These are phyloP conservation scores for Sphagnum magellanicum DNA, from an alignment of 228 moss, liverwort and hornwort genomes.

Conservation along the genomic window DNA sequence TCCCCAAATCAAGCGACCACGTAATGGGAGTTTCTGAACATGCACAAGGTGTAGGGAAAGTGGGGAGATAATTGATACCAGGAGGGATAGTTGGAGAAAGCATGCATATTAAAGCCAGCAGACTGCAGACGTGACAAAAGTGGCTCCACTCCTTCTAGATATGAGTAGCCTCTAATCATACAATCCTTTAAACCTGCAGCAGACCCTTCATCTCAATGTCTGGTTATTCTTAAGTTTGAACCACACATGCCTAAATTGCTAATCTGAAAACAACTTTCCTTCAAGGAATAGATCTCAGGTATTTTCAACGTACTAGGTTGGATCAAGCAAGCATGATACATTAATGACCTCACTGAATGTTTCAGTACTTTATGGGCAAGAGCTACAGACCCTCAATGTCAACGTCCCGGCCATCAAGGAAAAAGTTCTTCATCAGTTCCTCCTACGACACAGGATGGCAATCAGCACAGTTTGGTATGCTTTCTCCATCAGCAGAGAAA, in stretches of 20 bases:
- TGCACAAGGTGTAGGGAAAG: background rate
- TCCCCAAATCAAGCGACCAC: slow-evolving; percentile 3
- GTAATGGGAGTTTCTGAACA: slow-evolving; percentile 1
- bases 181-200: slow-evolving; percentile 83
- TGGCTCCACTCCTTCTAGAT: slow-evolving; percentile 80
- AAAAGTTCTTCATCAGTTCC: slow-evolving; percentile 33
- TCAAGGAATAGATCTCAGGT: background rate
- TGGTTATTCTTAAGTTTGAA: background rate
- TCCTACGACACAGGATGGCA: slow-evolving; percentile 8
- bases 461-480: background rate
- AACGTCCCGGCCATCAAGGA: slow-evolving; percentile 49
- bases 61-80: slow-evolving; percentile 34
- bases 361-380: slow-evolving; percentile 1
- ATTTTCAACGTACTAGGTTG: background rate
- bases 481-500: background rate
- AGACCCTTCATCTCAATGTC: background rate
- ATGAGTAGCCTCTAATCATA: slow-evolving; percentile 75
- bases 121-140: slow-evolving; percentile 64
- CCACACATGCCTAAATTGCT: background rate
- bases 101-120: slow-evolving; percentile 72
- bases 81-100: slow-evolving; percentile 88
- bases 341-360: slow-evolving; percentile 1
- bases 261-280: background rate
- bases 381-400: slow-evolving; percentile 32
- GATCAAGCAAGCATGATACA: background rate